A percentile compares a stretch with the other conserved stretches of the same genome.
phyloP scores from a whole-genome alignment of 139 green algal genomes.

The Picochlorum sp. region DNA sequence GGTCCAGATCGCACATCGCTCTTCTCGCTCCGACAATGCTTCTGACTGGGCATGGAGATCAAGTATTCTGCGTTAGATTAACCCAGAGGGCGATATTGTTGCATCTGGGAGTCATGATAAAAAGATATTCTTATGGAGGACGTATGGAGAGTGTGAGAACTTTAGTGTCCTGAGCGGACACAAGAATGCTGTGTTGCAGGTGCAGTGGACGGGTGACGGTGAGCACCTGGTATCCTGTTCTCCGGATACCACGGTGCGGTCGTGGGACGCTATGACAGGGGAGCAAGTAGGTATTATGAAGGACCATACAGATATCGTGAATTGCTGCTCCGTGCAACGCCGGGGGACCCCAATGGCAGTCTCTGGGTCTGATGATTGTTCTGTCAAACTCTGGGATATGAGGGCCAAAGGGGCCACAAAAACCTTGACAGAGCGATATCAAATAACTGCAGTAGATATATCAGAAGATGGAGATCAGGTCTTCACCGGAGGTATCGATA shows the following conservation, averaged over 20 bases:
- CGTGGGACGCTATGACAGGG: slow-evolving; percentile 63
- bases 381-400: slow-evolving; percentile 85
- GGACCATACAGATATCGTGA: slow-evolving; percentile 89
- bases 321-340: slow-evolving; percentile 62
- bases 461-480: slow-evolving; percentile 68
- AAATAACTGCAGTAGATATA: slow-evolving; percentile 74
- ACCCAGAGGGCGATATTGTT: slow-evolving; percentile 61
- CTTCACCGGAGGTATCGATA: slow-evolving; percentile 81
- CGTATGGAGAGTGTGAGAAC: slow-evolving; percentile 84
- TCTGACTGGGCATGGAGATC: slow-evolving; percentile 69
- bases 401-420: slow-evolving; percentile 55
- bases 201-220: slow-evolving; percentile 84
- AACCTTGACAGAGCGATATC: slow-evolving; percentile 68
- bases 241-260: slow-evolving; percentile 76
- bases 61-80: slow-evolving; percentile 80
- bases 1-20: slow-evolving; percentile 39
- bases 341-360: slow-evolving; percentile 72
- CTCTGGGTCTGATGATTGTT: slow-evolving; percentile 79
- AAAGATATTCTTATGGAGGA: slow-evolving; percentile 76
- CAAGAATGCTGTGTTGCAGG: slow-evolving; percentile 85
- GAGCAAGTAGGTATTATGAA: slow-evolving; percentile 72
- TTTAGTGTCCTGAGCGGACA: slow-evolving; percentile 85
- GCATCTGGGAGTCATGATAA: slow-evolving; percentile 79
- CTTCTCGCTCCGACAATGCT: slow-evolving; percentile 79
- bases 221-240: slow-evolving; percentile 68